Evolutionary conservation across 2,329 filamentous ascomycete genomes (phyloP), one percentile per base, ranked within the genome.

Genomic region (Rutstroemia sp.): DNA sequence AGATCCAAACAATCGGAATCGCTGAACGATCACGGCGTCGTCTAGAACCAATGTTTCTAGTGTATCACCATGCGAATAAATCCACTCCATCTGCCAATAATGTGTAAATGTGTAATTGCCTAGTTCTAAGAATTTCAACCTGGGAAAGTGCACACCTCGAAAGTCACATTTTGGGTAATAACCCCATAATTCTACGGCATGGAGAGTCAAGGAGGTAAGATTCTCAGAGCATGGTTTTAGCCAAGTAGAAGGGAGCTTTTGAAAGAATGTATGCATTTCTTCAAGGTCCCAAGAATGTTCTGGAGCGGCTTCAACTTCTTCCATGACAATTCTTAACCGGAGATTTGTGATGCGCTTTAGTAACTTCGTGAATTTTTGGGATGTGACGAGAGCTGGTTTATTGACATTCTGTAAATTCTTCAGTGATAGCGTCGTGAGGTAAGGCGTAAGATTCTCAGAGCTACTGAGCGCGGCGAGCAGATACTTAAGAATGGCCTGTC

Each of bases 61-160:
- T 0, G 50, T 61, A 2, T 38, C 16, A 19, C 49, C 55, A 45
- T 56, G 57, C 4, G 48, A 54, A 12, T 51, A 49, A 17, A 59
- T 57, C 57, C 55, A 59, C 8, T 58, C 50, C 17, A 59, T 34
- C 25, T 61, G 59, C 50, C 55, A 58, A 21, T 51, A 44, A 30
- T 61, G 49, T 2, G 46, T 50, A 42, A 58, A 54, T 1, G 23
- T 39, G 17, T 57, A 57, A 21, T 55, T 56, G 16, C 55, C 57
- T 5, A 61, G 44, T 23, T 58, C 52, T 10, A 61, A 27, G n/a
- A 25, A 52, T 19, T 47, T 48, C 14, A 59, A 37, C 37, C 46
- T 54, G 9, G 59, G 52, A 5, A 58, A 61, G 37, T 58, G 45
- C 4, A 61, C 1, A 1, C 27, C 27, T 12, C 52, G 46, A 7